phyloP scores from a whole-genome alignment of 2,329 filamentous ascomycete genomes.

The Aphanoascus verrucosus region DNA sequence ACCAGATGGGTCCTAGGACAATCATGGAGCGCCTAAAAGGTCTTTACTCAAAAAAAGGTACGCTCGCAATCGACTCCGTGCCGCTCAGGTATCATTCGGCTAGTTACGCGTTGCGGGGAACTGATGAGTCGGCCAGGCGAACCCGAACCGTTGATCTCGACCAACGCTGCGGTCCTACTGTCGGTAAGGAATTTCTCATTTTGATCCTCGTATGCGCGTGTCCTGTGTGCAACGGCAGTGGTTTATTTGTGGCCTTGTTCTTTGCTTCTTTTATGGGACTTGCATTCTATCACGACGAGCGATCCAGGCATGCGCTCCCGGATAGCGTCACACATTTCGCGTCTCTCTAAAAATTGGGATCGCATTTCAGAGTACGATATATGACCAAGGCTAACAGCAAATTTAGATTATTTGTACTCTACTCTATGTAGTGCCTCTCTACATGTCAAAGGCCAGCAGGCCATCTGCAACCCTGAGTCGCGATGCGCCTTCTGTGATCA shows the following conservation, averaged over 20 bases:
- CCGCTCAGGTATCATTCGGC: background rate
- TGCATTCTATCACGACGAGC: too few relatives aligned
- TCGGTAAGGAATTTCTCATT: slow-evolving; percentile 11
- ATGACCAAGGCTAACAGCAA: background rate
- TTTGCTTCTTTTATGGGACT: background rate
- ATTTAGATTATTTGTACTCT: slow-evolving; percentile 68
- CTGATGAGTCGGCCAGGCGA: slow-evolving; percentile 5
- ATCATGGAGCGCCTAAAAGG: slow-evolving; percentile 1
- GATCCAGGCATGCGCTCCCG: too few relatives aligned
- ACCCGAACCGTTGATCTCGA: slow-evolving; percentile 15
- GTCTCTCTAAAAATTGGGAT: background rate
- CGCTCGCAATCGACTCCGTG: background rate
- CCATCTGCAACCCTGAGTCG: slow-evolving; percentile 69
- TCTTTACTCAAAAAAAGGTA: slow-evolving; percentile 2
- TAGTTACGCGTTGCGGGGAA: background rate
- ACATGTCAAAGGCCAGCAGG: slow-evolving; percentile 67
- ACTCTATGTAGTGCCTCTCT: slow-evolving; percentile 83
- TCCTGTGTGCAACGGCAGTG: background rate
- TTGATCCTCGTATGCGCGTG: background rate
- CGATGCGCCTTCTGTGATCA: slow-evolving; percentile 82
- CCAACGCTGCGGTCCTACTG: slow-evolving; percentile 11
- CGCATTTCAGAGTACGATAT: background rate
- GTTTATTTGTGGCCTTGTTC: background rate
- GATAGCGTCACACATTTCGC: background rate
- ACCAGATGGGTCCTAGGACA: background rate